These are phyloP conservation scores for Globisporangium splendens DNA, from an alignment of 352 stramenopile species.

Conservation along the genomic window DNA sequence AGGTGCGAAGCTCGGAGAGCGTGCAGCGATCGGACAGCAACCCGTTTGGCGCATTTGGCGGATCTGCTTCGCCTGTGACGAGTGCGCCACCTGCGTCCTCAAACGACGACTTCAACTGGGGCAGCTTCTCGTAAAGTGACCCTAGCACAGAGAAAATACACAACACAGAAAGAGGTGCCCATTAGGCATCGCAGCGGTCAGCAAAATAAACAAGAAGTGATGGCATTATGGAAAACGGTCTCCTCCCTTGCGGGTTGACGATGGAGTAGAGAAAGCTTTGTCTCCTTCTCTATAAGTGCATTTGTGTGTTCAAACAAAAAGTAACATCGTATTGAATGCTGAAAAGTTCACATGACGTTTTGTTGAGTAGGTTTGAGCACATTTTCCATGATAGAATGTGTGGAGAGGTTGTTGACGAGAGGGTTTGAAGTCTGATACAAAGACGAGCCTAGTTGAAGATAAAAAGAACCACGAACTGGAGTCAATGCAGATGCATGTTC, in stretches of 20 bases:
- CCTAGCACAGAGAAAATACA: too few species aligned
- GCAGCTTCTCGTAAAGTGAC: constrained; percentile 7
- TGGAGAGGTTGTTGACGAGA: background rate
- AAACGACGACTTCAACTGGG: constrained; percentile 6
- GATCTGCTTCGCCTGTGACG: background rate
- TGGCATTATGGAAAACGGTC: too few species aligned
- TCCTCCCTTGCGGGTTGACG: too few species aligned
- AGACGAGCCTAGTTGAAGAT: background rate
- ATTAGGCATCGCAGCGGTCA: background rate
- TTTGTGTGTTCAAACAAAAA: too few species aligned
- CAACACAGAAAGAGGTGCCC: background rate
- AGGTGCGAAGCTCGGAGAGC: constrained; percentile 9
- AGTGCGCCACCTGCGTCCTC: too few species aligned
- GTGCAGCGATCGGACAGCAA: constrained; percentile 1
- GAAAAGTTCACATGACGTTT: too few species aligned
- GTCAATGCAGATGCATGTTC: too few species aligned
- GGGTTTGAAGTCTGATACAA: background rate
- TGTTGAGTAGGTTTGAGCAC: too few species aligned
- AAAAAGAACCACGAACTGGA: background rate
- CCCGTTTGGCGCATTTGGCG: constrained; percentile 6
- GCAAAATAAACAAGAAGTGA: background rate
- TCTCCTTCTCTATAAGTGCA: too few species aligned
- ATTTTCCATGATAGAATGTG: background rate
- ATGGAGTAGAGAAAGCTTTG: too few species aligned
- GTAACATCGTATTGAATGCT: too few species aligned